Percentiles rank a stretch among this genome's conserved stretches.
phyloP scores from a whole-genome alignment of 2,329 filamentous ascomycete species.

The Mariannaea elegans region DNA sequence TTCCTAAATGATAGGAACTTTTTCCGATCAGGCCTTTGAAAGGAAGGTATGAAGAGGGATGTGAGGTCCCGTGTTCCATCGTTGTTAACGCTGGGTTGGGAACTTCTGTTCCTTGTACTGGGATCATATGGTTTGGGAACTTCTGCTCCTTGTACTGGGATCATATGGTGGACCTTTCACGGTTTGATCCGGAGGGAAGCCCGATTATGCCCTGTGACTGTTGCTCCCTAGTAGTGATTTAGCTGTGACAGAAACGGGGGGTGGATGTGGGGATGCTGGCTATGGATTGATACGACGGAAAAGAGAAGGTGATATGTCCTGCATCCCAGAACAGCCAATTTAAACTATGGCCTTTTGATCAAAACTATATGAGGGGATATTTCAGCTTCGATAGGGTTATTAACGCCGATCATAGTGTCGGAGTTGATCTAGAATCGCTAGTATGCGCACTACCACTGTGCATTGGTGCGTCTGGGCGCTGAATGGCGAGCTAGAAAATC shows the following conservation, averaged over 20 bases:
- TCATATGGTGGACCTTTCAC: background rate
- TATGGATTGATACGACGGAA: background rate
- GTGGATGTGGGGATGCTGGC: background rate
- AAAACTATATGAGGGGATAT: background rate
- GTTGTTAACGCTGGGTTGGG: background rate
- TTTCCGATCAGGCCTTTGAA: background rate
- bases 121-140: no score
- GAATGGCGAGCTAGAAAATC: no score
- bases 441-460: background rate
- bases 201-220: background rate
- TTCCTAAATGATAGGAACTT: constrained; percentile 12
- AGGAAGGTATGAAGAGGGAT: background rate
- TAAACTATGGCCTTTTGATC: background rate
- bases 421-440: background rate
- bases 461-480: no score
- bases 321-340: background rate
- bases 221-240: background rate
- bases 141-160: background rate
- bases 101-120: constrained; percentile 10
- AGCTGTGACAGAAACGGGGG: background rate
- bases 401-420: constrained; percentile 2
- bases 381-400: constrained; percentile 11
- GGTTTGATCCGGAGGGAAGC: constrained; percentile 4
- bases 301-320: background rate
- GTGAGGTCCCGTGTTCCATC: background rate